Base-by-base conservation (phyloP, 176 grass and related monocot species). In the barley (Hordeum vulgare) region DNA sequence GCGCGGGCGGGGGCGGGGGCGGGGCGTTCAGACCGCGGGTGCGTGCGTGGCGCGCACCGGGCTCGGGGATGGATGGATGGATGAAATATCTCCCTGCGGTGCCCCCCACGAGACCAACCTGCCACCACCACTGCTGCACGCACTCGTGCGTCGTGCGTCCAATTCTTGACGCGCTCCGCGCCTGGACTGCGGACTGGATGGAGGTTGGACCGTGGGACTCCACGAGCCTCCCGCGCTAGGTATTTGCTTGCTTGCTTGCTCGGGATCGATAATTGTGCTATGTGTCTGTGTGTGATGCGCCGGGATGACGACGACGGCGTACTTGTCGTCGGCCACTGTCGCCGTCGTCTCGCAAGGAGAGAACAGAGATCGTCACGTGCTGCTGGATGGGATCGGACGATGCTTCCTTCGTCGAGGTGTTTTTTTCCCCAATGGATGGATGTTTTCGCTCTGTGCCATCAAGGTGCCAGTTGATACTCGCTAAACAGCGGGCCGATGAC, bases 21-120 rank as follows among this genome's bases (percentile, higher is more conserved):
- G 15, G 58, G 18, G 59, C 24, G 87, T 81, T 81, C 87, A 81
- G 39, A 75, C 71, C 37, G 57, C 66, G 86, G 65, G 63, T 49
- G 70, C 35, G n/a, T 31, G 28, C 64, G 60, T 49, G 20, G 61
- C 62, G 5, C 69, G 40, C 23, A 24, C 39, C 11, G 14, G 1
- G 69, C 69, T 15, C 21, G 28, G 31, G 36, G 36, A 37, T 2
- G 14, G 7, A 2, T 24, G 31, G 44, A 13, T 8, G 47, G 31
- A 58, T 15, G 11, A 28, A 76, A 57, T 23, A 36, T 35, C 72
- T 74, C 71, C 15, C 31, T 11, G 20, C 6, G n/a, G 27, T 11
- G 71, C 71, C 27, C 9, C 47, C n/a, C 7, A 33, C 67, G 68
- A 7, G 35, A 61, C 68, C 54, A 27, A 9, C 54, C 51, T 3